phyloP scores from a whole-genome alignment of 2,329 filamentous ascomycete species.

The Fusarium proliferatum region DNA sequence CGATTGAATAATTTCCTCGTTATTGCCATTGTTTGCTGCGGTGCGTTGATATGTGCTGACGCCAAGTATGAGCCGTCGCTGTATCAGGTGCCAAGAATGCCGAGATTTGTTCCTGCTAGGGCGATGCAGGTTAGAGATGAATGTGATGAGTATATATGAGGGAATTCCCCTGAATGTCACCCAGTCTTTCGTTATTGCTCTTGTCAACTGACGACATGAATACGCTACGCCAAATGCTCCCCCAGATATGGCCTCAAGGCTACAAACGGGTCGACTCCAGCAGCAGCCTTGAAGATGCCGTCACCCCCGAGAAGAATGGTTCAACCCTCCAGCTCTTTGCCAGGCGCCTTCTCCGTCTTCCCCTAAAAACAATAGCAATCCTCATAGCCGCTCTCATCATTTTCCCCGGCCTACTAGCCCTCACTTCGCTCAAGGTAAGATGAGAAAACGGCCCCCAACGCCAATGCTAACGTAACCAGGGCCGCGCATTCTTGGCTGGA shows the following conservation, averaged over 20 bases:
- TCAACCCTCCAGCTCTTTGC: rapidly evolving
- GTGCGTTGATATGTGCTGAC: neutral
- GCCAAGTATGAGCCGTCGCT: neutral
- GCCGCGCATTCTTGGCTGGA: neutral
- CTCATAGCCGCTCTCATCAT: neutral
- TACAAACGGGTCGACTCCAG: neutral
- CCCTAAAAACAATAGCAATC: neutral
- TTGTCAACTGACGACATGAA: neutral
- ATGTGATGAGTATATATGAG: neutral
- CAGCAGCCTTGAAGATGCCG: neutral
- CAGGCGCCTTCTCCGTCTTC: neutral
- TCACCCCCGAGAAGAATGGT: neutral
- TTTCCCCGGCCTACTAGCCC: neutral
- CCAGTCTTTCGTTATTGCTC: too few relatives aligned
- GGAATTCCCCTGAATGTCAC: too few relatives aligned
- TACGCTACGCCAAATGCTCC: neutral
- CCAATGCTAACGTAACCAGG: neutral
- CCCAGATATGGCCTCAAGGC: neutral
- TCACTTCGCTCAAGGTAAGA: neutral
- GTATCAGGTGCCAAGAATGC: neutral
- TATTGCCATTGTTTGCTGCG: neutral
- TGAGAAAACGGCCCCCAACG: neutral
- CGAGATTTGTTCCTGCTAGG: neutral
- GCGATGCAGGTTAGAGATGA: rapidly evolving
- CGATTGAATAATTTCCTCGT: rapidly evolving